Evolutionary conservation across 208 protist genomes (phyloP), one percentile per base, ranked within the genome.

Genomic region (Borovskyia barvae): DNA sequence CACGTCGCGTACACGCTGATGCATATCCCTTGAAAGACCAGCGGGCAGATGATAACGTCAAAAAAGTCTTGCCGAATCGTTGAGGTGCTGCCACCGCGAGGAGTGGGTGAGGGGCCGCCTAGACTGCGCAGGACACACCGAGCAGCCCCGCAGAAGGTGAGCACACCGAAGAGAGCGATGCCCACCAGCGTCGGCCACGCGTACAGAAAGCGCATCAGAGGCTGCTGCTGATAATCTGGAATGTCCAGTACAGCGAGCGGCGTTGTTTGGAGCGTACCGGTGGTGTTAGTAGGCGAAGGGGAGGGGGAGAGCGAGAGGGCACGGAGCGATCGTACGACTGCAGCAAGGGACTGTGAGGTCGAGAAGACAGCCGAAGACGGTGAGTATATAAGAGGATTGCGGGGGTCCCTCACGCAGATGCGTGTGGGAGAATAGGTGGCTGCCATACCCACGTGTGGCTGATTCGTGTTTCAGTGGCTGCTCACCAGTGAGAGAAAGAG

Each of bases 1-100:
- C 81, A 92, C 24, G 72, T 82, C 1, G 51, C 68, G 55, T 85
- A 85, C 15, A 80, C 58, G 20, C 61, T 69, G 28, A 92, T 45
- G 54, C 71, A 76, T 37, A 85, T 29, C 0, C 63, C 53, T 33
- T 69, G 63, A 19, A 69, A 62, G 15, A 69, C 43, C 25, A 69
- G 53, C n/a, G 63, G 63, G 9, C 46, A 42, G 1, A 54, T 54
- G 15, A 69, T 47, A 2, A 58, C 39, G 20, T 84, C 79, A 42
- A 75, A 92, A 3, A 69, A 39, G 20, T 69, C 63, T 39, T 61
- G 52, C 11, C 53, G 43, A 5, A 69, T 37, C n/a, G 63, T 49
- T 15, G 45, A 57, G 6, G 63, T 56, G 37, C 28, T 59, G n/a
- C n/a, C n/a, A n/a, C n/a, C n/a, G n/a, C n/a, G n/a, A n/a, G n/a